A percentile compares a stretch with the other conserved stretches of the same genome.
phyloP scores from a whole-genome alignment of 495 filamentous ascomycete genomes.

The Cercophora samala region DNA sequence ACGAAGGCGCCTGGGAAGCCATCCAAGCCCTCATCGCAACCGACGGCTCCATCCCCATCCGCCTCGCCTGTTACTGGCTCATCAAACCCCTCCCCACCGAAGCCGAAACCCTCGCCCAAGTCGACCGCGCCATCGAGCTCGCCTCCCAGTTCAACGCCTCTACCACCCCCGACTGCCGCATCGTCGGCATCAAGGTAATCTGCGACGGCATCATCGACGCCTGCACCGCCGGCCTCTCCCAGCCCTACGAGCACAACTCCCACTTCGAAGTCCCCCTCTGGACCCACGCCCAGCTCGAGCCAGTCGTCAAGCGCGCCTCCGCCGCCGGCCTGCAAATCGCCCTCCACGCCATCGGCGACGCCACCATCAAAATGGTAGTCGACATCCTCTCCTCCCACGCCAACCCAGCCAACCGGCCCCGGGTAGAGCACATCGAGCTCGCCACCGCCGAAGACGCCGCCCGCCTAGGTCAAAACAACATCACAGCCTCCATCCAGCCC shows the following conservation, averaged over 20 bases:
- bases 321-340: slow-evolving; percentile 58
- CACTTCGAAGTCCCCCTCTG: slow-evolving; percentile 53
- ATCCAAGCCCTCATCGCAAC: slow-evolving; percentile 45
- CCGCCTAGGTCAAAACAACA: slow-evolving; percentile 52
- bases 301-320: slow-evolving; percentile 54
- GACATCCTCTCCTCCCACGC: slow-evolving; percentile 50
- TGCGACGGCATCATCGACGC: slow-evolving; percentile 66
- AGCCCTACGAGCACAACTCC: slow-evolving; percentile 56
- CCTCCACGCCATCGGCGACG: slow-evolving; percentile 64
- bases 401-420: slow-evolving; percentile 48
- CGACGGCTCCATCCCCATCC: slow-evolving; percentile 47
- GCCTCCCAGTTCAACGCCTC: slow-evolving; percentile 43
- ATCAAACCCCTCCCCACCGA: slow-evolving; percentile 46
- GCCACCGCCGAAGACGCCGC: slow-evolving; percentile 50
- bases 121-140: slow-evolving; percentile 59
- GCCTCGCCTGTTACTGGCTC: slow-evolving; percentile 63
- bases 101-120: slow-evolving; percentile 47
- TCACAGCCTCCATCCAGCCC: slow-evolving; percentile 63
- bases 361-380: slow-evolving; percentile 53
- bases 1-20: slow-evolving; percentile 57
- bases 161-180: slow-evolving; percentile 51
- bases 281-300: slow-evolving; percentile 48
- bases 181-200: slow-evolving; percentile 67
- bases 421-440: slow-evolving; percentile 63
- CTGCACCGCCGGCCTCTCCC: slow-evolving; percentile 59